A percentile compares a stretch with the other conserved stretches of the same genome.
These are phyloP conservation scores for Pezicula carpinea DNA, from an alignment of 2,329 filamentous ascomycete genomes.

Conservation along the genomic window DNA sequence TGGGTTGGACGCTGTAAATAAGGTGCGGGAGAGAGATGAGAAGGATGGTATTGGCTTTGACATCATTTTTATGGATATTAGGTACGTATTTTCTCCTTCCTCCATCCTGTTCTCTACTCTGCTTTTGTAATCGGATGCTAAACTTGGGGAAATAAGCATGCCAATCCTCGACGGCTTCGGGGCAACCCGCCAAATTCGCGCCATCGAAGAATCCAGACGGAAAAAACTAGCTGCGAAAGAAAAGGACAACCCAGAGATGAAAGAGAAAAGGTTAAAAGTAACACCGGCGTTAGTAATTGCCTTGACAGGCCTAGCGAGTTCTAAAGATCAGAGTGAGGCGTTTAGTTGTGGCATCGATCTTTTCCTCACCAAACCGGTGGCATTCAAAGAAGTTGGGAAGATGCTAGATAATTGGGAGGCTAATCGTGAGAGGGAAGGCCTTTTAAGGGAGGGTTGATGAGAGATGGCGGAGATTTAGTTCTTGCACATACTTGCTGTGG, in stretches of 20 bases:
- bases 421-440: slow-evolving; percentile 20
- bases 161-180: slow-evolving; percentile 48
- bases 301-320: slow-evolving; percentile 32
- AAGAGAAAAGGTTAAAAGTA: slow-evolving; percentile 5
- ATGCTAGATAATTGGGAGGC: slow-evolving; percentile 33
- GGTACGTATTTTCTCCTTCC: not conserved
- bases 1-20: slow-evolving; percentile 43
- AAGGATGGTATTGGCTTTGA: slow-evolving; percentile 29
- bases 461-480: no score
- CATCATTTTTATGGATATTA: slow-evolving; percentile 44
- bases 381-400: slow-evolving; percentile 35
- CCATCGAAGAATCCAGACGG: slow-evolving; percentile 34
- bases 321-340: slow-evolving; percentile 31
- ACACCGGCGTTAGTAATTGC: slow-evolving; percentile 32
- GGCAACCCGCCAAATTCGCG: slow-evolving; percentile 43
- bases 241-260: slow-evolving; percentile 14
- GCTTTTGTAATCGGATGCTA: no score
- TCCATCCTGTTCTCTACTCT: no score
- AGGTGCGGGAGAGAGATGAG: slow-evolving; percentile 31
- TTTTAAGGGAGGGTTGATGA: no score
- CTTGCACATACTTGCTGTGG: no score
- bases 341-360: slow-evolving; percentile 30
- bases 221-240: slow-evolving; percentile 18
- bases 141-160: slow-evolving; percentile 36
- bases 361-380: slow-evolving; percentile 36